Conservation (phyloP, 306 rosid genomes). For the Cicer chorassanicum region DNA sequence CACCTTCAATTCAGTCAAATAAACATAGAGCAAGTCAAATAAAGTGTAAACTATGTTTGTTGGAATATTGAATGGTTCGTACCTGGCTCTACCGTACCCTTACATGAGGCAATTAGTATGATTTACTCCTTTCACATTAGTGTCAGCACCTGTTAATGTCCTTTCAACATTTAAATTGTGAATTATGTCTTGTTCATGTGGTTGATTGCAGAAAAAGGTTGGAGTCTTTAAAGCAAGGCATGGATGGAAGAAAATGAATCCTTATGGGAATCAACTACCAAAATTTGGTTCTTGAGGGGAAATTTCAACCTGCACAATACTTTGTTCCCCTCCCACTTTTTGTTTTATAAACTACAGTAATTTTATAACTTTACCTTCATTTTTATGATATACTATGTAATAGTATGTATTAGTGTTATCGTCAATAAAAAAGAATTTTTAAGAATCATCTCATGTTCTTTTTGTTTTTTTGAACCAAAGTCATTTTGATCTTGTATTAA, state of each 20-base stretch:
- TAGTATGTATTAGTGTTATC: too few relatives aligned
- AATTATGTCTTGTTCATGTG: neutral
- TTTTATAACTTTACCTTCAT: neutral
- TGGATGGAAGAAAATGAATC: constrained; percentile 54
- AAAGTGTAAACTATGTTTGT: constrained; percentile 4
- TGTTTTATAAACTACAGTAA: neutral
- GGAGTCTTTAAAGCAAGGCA: constrained; percentile 78
- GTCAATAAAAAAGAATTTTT: too few relatives aligned
- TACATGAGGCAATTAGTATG: too few relatives aligned
- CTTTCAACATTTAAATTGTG: neutral
- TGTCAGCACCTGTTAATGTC: neutral
- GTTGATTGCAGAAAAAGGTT: constrained; percentile 66
- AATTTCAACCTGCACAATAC: constrained; percentile 14
- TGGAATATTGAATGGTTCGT: constrained; percentile 20
- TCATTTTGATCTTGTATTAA: too few relatives aligned
- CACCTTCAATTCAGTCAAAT: too few relatives aligned
- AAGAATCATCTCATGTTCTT: too few relatives aligned
- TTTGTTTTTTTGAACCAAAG: too few relatives aligned
- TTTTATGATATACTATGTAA: too few relatives aligned
- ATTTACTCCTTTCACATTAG: too few relatives aligned
- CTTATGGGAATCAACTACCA: constrained; percentile 37
- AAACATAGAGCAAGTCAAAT: too few relatives aligned
- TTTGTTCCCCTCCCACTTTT: neutral
- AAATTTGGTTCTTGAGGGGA: constrained; percentile 50
- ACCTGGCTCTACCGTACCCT: constrained; percentile 2